phyloP scores from a whole-genome alignment of 345 rosid species.

The Salix dunnii region DNA sequence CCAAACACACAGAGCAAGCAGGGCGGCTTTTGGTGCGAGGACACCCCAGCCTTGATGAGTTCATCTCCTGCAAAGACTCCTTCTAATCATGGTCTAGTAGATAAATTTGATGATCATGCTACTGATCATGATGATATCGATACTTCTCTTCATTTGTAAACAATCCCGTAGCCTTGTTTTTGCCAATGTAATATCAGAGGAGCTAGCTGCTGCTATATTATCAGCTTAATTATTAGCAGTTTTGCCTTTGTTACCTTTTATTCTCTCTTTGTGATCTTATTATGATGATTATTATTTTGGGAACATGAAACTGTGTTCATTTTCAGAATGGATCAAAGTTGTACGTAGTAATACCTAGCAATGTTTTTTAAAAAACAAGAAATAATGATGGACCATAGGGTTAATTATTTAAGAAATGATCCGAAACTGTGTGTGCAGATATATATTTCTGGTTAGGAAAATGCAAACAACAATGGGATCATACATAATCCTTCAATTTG shows the following conservation, averaged over 20 bases:
- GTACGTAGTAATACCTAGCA: too few relatives aligned
- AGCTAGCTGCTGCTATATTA: background rate
- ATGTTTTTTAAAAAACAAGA: too few relatives aligned
- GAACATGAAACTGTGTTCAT: too few relatives aligned
- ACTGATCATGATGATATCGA: constrained; percentile 1
- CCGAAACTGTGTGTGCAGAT: too few relatives aligned
- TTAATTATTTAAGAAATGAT: too few relatives aligned
- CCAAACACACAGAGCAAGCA: background rate
- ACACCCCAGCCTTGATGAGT: background rate
- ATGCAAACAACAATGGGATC: too few relatives aligned
- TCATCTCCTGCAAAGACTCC: background rate
- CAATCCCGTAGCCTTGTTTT: background rate
- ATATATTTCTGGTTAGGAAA: too few relatives aligned
- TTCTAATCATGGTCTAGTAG: background rate
- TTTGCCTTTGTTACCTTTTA: background rate
- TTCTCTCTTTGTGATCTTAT: too few relatives aligned
- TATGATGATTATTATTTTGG: too few relatives aligned
- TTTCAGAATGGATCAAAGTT: too few relatives aligned
- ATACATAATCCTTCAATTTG: too few relatives aligned
- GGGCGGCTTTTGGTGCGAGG: background rate
- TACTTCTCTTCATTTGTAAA: constrained; percentile 14
- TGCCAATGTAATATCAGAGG: background rate
- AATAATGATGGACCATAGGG: too few relatives aligned
- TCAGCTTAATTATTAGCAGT: background rate
- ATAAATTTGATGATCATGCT: background rate